These are phyloP conservation scores for Ganoderma sinense DNA, from an alignment of 1,284 basidiomycete genomes.

Conservation along the genomic window DNA sequence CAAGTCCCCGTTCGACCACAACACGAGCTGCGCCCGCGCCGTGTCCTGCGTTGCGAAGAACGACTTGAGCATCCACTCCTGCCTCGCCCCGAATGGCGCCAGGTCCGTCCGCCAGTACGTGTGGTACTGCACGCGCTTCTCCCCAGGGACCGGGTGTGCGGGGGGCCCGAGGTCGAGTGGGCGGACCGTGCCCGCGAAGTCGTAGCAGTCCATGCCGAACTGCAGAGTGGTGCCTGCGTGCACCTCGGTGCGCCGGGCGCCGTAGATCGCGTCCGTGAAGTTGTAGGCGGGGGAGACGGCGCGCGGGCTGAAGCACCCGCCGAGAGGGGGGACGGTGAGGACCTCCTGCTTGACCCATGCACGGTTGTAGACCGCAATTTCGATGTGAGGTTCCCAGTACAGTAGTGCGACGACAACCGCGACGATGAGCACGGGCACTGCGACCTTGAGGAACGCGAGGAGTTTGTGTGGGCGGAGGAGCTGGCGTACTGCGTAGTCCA, in stretches of 20 bases:
- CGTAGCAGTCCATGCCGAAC: constrained; percentile 87
- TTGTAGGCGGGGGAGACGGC: constrained; percentile 75
- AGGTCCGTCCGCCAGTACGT: constrained; percentile 93
- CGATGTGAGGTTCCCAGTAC: constrained; percentile 82
- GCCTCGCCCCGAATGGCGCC: constrained; percentile 76
- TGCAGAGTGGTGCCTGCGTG: constrained; percentile 81
- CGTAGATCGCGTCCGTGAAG: constrained; percentile 64
- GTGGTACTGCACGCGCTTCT: constrained; percentile 74
- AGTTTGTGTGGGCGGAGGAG: constrained; percentile 28
- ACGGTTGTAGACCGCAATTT: constrained; percentile 79
- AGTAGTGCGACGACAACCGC: constrained; percentile 53
- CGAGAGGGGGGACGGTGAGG: constrained; percentile 62
- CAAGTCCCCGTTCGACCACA: constrained; percentile 91
- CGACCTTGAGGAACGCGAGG: constrained; percentile 31
- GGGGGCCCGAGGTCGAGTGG: constrained; percentile 17
- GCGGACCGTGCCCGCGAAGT: constrained; percentile 65
- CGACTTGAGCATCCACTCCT: constrained; percentile 88
- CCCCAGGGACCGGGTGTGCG: constrained; percentile 32
- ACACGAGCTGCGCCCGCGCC: constrained; percentile 66
- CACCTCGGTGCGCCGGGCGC: constrained; percentile 70
- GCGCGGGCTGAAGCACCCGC: constrained; percentile 76
- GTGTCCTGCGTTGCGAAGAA: constrained; percentile 91
- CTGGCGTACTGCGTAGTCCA: constrained; percentile 15
- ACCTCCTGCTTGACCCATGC: constrained; percentile 80
- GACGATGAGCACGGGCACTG: constrained; percentile 44